Base-by-base conservation (phyloP, 371 early-diverging fungal genomes). In the Lichtheimia hyalospora region DNA sequence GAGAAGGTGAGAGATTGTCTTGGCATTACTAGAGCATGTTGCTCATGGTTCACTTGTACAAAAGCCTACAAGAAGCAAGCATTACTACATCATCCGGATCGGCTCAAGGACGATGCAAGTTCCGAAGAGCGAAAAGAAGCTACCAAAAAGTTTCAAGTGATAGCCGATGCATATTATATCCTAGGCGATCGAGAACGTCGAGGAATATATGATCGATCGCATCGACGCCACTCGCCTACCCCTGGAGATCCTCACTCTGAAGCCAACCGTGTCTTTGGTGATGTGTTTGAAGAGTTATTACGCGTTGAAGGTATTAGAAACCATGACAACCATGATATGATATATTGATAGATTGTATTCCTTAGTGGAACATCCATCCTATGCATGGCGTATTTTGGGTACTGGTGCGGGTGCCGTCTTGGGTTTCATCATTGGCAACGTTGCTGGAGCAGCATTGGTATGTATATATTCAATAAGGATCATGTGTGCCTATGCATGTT, bases 141-240 rank as follows among this genome's bases (percentile, higher is more conserved):
- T 68, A 88, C 88, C 5, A 81, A 81, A 54, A 74, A 81, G 54
- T 96, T 96, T 71, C 95, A 95, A 64, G 66, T 81, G 4, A 65
- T 97, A 5, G 87, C 89, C 0, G 80, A 84, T 43, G 94, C 91
- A 0, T 97, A 96, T 76, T 71, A 87, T 25, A 81, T 96, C 3
- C 81, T 98, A 21, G 79, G 84, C n/a, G 91, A 95, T 66, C 65
- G 81, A 3, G 69, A 69, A 23, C 82, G 90, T 41, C 81, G 95
- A 60, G 62, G 71, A n/a, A 66, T 77, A 5, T 97, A 96, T 72
- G 98, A 98, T 74, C 66, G 64, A 28, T 87, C 91, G 0, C 16
- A 43, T 12, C 51, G 56, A 24, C 61, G 57, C 15, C 13, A 39
- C 5, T 34, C 52, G 5, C 54, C 60, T 15, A 60, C 48, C 39